Evolutionary conservation across 2,329 filamentous ascomycete species (phyloP).

Genomic region (Cladosporium velox): DNA sequence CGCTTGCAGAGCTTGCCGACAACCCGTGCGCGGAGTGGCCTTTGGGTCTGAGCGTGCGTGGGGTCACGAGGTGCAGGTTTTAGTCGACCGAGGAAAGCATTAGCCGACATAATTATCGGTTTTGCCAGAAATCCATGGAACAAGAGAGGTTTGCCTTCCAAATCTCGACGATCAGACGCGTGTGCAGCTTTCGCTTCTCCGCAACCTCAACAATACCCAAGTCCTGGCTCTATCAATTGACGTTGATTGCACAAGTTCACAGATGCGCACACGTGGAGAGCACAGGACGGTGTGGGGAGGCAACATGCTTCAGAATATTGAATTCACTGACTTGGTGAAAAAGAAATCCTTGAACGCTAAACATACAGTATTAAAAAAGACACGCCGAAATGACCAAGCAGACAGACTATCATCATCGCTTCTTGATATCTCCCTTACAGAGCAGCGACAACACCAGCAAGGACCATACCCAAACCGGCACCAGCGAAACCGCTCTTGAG

Average conservation of each 20-base stretch:
- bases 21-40: background rate
- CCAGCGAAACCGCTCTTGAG: constrained; percentile 2
- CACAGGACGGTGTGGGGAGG: background rate
- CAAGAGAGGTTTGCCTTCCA: background rate
- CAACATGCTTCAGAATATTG: background rate
- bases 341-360: background rate
- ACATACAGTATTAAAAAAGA: background rate
- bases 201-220: background rate
- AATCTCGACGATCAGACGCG: background rate
- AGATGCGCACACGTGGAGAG: background rate
- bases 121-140: background rate
- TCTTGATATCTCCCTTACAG: constrained; percentile 24
- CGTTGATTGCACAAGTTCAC: background rate
- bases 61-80: background rate
- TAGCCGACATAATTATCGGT: background rate
- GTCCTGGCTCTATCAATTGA: background rate
- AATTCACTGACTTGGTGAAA: background rate
- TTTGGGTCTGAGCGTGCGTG: background rate
- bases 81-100: background rate
- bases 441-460: constrained; percentile 31
- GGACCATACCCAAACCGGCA: constrained; percentile 23
- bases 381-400: background rate
- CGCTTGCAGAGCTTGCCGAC: background rate
- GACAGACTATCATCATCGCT: background rate
- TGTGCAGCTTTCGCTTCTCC: background rate